Percentiles rank a stretch among this genome's conserved stretches.
Conservation (phyloP, 371 early-diverging fungal genomes). For the Saksenaea oblongispora region DNA sequence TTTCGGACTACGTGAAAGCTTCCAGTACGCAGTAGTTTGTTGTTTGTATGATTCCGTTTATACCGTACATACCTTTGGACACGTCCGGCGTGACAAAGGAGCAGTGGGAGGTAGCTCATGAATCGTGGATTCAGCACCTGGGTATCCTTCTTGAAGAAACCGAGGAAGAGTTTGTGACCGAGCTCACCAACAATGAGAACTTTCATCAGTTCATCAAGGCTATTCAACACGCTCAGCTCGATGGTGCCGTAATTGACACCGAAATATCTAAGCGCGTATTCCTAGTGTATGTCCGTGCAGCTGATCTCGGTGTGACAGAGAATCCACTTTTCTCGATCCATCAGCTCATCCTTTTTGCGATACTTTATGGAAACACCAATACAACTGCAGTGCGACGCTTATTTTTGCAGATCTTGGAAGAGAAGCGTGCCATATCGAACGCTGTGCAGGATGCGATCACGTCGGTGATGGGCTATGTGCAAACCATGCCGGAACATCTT, state of each 20-base stretch:
- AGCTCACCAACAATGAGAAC: constrained; percentile 11
- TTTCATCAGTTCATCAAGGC: constrained; percentile 10
- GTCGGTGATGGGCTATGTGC: background rate
- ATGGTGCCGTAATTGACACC: background rate
- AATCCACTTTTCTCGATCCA: constrained; percentile 7
- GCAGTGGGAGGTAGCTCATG: constrained; percentile 11
- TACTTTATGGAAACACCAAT: constrained; percentile 12
- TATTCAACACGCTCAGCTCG: constrained; percentile 9
- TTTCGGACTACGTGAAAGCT: background rate
- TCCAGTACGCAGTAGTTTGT: background rate
- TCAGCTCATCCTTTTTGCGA: constrained; percentile 12
- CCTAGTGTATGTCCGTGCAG: constrained; percentile 16
- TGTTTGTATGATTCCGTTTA: constrained; percentile 14
- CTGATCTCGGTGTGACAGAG: background rate
- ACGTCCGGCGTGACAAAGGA: constrained; percentile 10
- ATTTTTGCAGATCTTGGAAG: constrained; percentile 1
- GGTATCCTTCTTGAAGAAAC: constrained; percentile 5
- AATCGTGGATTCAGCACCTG: constrained; percentile 16
- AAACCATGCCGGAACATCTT: background rate
- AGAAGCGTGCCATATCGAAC: background rate
- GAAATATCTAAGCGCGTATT: constrained; percentile 15
- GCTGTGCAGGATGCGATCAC: background rate
- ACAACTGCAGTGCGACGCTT: constrained; percentile 10
- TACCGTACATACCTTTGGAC: constrained; percentile 15
- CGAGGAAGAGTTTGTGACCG: constrained; percentile 11